Percentiles rank a stretch among this genome's conserved stretches.
phyloP scores from a whole-genome alignment of 345 rosid species.

The Capsella bursapastoris region DNA sequence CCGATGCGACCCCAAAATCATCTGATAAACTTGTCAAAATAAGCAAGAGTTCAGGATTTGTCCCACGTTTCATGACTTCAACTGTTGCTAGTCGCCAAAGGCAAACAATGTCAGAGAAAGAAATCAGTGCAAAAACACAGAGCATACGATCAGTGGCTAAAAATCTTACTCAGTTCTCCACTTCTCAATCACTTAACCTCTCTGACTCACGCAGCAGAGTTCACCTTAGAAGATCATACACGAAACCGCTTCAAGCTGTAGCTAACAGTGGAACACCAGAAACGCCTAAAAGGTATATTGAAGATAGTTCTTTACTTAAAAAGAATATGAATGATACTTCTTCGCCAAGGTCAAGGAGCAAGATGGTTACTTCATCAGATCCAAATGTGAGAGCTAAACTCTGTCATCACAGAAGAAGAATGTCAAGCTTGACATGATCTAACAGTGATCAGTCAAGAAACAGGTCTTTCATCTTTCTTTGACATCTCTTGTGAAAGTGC shows the following conservation, averaged over 20 bases:
- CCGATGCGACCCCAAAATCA: constrained; percentile 39
- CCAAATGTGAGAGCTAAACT: constrained; percentile 63
- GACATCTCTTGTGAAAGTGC: constrained; percentile 12
- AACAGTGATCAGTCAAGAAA: constrained; percentile 23
- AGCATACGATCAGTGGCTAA: constrained; percentile 49
- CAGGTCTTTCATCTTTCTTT: constrained; percentile 29
- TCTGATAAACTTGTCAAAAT: constrained; percentile 47
- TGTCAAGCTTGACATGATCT: constrained; percentile 71
- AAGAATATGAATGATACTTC: constrained; percentile 43
- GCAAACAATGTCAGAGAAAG: constrained; percentile 63
- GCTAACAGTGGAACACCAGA: constrained; percentile 44
- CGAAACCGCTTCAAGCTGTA: constrained; percentile 49
- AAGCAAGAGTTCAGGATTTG: constrained; percentile 33
- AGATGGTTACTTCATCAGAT: constrained; percentile 70
- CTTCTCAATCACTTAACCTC: constrained; percentile 66
- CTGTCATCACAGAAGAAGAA: constrained; percentile 67
- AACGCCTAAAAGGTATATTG: constrained; percentile 49
- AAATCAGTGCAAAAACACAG: constrained; percentile 49
- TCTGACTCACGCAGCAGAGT: constrained; percentile 61
- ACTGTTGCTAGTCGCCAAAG: constrained; percentile 91
- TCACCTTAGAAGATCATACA: constrained; percentile 51
- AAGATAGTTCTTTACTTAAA: constrained; percentile 33
- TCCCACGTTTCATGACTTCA: constrained; percentile 85
- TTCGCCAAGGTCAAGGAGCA: constrained; percentile 53
- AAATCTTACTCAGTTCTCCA: constrained; percentile 56